Evolutionary conservation across 2,329 filamentous ascomycete genomes (phyloP).

Genomic region (Scedosporium boydii): DNA sequence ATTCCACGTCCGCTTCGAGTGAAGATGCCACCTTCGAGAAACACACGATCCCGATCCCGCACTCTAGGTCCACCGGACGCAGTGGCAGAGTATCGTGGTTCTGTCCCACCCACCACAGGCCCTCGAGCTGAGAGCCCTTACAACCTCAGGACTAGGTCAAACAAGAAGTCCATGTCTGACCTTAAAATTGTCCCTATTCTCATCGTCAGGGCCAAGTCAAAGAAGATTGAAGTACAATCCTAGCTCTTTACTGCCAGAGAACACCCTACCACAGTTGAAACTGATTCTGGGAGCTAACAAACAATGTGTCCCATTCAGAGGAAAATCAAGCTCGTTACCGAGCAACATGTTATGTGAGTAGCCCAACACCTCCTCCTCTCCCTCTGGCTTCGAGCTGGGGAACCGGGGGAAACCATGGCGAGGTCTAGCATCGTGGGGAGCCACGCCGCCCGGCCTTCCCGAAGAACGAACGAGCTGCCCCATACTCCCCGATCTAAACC

Average conservation of each 20-base stretch:
- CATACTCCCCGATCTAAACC: too few relatives aligned
- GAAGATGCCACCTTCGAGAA: too few relatives aligned
- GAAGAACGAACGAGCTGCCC: too few relatives aligned
- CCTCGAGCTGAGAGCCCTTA: neutral
- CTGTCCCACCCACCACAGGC: neutral
- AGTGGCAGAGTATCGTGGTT: neutral
- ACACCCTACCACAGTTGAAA: neutral
- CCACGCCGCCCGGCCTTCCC: too few relatives aligned
- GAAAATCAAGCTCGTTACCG: constrained; percentile 84
- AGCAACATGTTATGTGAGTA: constrained; percentile 80
- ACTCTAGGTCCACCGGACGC: neutral
- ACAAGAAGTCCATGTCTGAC: neutral
- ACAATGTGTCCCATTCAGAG: constrained; percentile 48
- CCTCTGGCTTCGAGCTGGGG: constrained; percentile 2
- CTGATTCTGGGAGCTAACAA: constrained; percentile 4
- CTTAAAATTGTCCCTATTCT: neutral
- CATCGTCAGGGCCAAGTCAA: neutral
- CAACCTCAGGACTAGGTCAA: neutral
- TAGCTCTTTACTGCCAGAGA: neutral
- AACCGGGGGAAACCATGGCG: constrained; percentile 11
- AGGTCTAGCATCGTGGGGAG: constrained; percentile 2
- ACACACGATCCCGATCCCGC: too few relatives aligned
- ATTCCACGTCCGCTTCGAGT: too few relatives aligned
- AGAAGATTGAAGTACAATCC: neutral
- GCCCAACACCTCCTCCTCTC: constrained; percentile 1